Percentiles rank a stretch among this genome's conserved stretches.
These are phyloP conservation scores for Piloderma croceum DNA, from an alignment of 768 basidiomycete genomes.

Conservation along the genomic window DNA sequence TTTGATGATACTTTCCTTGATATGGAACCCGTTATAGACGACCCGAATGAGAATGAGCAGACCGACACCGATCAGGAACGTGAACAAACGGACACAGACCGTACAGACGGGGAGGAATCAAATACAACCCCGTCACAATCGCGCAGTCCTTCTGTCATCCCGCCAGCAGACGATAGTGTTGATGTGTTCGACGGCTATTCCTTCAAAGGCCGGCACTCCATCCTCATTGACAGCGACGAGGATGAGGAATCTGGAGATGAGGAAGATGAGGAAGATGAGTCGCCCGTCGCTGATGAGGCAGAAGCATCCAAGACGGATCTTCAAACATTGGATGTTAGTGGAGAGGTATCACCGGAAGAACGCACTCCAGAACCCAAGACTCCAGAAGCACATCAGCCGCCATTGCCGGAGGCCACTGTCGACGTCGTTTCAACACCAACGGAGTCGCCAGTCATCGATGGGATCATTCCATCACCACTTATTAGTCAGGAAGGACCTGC, in stretches of 20 bases:
- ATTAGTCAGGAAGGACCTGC: slow-evolving; percentile 18
- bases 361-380: slow-evolving; percentile 59
- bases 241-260: slow-evolving; percentile 19
- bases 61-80: slow-evolving; percentile 64
- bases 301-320: not conserved
- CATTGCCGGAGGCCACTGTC: slow-evolving; percentile 21
- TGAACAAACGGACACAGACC: slow-evolving; percentile 62
- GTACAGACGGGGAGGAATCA: slow-evolving; percentile 69
- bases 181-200: slow-evolving; percentile 95
- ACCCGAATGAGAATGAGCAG: slow-evolving; percentile 51
- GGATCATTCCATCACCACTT: slow-evolving; percentile 21
- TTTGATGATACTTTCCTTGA: slow-evolving; percentile 96
- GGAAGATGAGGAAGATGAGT: slow-evolving; percentile 25
- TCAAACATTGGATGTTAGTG: slow-evolving; percentile 1
- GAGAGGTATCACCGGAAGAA: slow-evolving; percentile 11
- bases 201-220: slow-evolving; percentile 81
- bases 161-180: slow-evolving; percentile 43
- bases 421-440: slow-evolving; percentile 1
- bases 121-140: slow-evolving; percentile 78
- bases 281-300: slow-evolving; percentile 14
- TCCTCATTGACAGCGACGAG: slow-evolving; percentile 69
- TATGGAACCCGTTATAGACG: slow-evolving; percentile 89
- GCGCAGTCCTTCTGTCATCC: slow-evolving; percentile 65
- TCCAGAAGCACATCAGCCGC: slow-evolving; percentile 56
- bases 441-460: slow-evolving; percentile 21